These are phyloP conservation scores for Jaenimonas drosophilae DNA, from an alignment of 208 protist genomes.

Conservation along the genomic window DNA sequence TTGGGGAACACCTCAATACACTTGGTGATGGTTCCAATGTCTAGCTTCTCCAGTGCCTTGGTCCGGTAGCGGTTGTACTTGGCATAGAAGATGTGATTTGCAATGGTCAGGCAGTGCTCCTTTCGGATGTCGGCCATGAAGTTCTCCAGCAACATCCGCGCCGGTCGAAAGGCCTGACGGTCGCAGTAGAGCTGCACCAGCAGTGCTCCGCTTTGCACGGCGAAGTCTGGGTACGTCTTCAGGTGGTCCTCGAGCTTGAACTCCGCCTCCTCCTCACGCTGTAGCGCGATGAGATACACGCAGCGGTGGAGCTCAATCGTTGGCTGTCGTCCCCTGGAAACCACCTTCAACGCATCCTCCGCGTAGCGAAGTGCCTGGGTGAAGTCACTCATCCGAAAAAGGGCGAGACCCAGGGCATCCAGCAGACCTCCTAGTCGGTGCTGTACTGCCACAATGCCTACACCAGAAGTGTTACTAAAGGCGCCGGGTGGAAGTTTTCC, in stretches of 20 bases:
- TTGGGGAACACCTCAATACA: constrained; percentile 76
- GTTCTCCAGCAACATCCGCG: constrained; percentile 47
- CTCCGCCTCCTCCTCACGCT: constrained; percentile 76
- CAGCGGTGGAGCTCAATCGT: constrained; percentile 58
- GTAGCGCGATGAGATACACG: constrained; percentile 71
- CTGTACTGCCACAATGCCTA: constrained; percentile 28
- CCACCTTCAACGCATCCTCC: constrained; percentile 53
- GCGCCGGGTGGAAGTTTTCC: too few species aligned
- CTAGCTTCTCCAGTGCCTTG: constrained; percentile 38
- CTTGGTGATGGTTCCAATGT: constrained; percentile 66
- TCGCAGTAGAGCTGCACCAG: constrained; percentile 73
- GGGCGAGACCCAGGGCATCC: constrained; percentile 62
- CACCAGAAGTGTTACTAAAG: too few species aligned
- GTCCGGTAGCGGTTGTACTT: constrained; percentile 60
- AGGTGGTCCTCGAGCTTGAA: constrained; percentile 40
- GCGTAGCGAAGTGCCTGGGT: constrained; percentile 69
- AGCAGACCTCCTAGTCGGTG: constrained; percentile 58
- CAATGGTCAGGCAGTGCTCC: constrained; percentile 29
- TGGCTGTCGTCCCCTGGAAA: constrained; percentile 9
- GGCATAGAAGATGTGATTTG: constrained; percentile 64
- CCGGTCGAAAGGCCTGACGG: constrained; percentile 64
- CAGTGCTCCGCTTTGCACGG: constrained; percentile 36
- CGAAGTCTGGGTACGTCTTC: constrained; percentile 17
- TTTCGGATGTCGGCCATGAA: constrained; percentile 2
- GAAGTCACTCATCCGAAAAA: constrained; percentile 59